Evolutionary conservation across 768 basidiomycete species (phyloP), one percentile per base, ranked within the genome.

Genomic region (Mycena vulgaris): DNA sequence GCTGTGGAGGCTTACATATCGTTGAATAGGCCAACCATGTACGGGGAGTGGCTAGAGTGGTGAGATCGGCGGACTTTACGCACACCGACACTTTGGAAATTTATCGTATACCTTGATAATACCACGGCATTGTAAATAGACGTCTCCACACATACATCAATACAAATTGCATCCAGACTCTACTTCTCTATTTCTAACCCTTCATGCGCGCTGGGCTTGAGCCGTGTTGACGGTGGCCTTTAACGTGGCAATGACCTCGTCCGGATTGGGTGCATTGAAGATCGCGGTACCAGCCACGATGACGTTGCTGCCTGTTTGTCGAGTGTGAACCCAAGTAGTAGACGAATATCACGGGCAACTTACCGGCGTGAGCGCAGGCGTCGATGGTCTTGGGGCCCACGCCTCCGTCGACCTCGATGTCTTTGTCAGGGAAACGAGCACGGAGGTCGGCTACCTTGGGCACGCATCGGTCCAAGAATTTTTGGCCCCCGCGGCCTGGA

Each of bases 321-420:
- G 49, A 48, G 11, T 39, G 37, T 60, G 42, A 53, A 16, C 14
- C 5, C 14, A 39, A 48, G n/a, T 11, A 17, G 23, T 14, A 16
- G 52, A 37, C 10, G 48, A 2, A 48, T 23, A 58, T 57, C 58
- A 48, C 8, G 17, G 53, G 62, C 63, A 17, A 74, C 81, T 57
- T 75, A 93, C 96, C 97, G 42, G 97, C 98, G 65, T 94, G 83
- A 2, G 98, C 97, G 76, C 98, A 99, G 61, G 86, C 86, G 75
- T 88, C 93, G 66, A 98, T 88, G 3, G 96, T 99, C 73, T 92
- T 93, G 6, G 94, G 93, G 8, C 96, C 93, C n/a, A 99, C 93
- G 42, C 98, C 98, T 35, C 98, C 98, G 79, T 99, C 98, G 58
- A 99, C 98, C 81, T 99, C 95, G 68, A 99, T 98, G 78, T 99